phyloP scores from a whole-genome alignment of 192 early-diverging fungal species.

The Diversispora epigaea region DNA sequence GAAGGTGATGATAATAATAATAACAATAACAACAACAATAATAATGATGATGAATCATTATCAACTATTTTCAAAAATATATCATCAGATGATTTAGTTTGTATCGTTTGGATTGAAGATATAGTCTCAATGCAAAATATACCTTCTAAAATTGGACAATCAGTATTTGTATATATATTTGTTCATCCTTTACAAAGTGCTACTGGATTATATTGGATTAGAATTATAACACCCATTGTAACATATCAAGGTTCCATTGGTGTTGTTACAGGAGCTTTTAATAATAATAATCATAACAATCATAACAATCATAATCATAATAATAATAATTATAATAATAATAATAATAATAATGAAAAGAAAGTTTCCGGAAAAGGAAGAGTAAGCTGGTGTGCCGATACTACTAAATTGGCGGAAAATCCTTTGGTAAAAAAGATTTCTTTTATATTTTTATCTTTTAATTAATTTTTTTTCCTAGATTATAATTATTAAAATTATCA shows the following conservation, averaged over 20 bases:
- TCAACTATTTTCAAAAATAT: constrained; percentile 45
- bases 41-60: constrained; percentile 31
- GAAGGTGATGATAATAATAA: no score
- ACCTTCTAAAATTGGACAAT: constrained; percentile 44
- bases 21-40: no score
- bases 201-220: constrained; percentile 67
- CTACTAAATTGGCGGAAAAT: constrained; percentile 45
- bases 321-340: no score
- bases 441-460: neutral
- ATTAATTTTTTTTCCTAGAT: neutral
- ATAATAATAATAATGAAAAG: neutral
- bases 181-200: constrained; percentile 65
- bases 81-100: constrained; percentile 60
- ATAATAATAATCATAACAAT: neutral
- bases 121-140: constrained; percentile 43
- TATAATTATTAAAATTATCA: no score
- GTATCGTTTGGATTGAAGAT: constrained; percentile 76
- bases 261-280: neutral
- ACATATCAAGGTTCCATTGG: neutral
- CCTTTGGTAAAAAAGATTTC: constrained; percentile 45
- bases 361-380: constrained; percentile 18
- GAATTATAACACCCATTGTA: constrained; percentile 50
- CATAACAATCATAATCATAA: no score
- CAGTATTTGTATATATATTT: constrained; percentile 58
- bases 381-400: constrained; percentile 35